Evolutionary conservation across 345 rosid genomes (phyloP).

Genomic region (rapeseed (Brassica napus)): DNA sequence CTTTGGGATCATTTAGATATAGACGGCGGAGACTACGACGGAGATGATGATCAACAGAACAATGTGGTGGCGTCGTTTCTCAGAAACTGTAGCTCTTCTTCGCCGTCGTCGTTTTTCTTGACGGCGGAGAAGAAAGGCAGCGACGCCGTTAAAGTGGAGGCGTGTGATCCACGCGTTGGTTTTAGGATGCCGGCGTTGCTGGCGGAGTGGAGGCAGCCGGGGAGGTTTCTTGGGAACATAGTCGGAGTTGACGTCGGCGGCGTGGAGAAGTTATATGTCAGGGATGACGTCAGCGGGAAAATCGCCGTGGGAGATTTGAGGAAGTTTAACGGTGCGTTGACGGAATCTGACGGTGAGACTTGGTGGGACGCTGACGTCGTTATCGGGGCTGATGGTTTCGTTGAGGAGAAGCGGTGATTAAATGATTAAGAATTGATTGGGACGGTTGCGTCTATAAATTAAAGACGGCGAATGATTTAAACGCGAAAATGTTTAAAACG

Average conservation of each 20-base stretch:
- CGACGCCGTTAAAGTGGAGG: constrained; percentile 42
- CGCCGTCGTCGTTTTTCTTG: constrained; percentile 46
- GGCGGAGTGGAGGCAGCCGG: constrained; percentile 67
- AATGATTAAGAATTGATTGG: not conserved
- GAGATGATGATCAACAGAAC: constrained; percentile 35
- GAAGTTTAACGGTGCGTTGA: constrained; percentile 55
- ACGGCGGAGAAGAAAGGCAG: constrained; percentile 43
- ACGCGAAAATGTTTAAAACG: constrained; percentile 10
- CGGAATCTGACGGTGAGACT: constrained; percentile 52
- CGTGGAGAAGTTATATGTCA: constrained; percentile 49
- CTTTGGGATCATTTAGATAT: constrained; percentile 44
- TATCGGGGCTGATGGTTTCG: constrained; percentile 19
- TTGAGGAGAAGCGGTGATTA: constrained; percentile 15
- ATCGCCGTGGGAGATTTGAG: constrained; percentile 73
- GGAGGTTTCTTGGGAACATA: constrained; percentile 41
- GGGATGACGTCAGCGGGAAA: constrained; percentile 50
- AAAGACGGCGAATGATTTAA: constrained; percentile 12
- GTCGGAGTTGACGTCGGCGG: constrained; percentile 45
- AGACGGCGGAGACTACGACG: constrained; percentile 38
- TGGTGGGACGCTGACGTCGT: constrained; percentile 82
- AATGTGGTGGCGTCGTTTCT: constrained; percentile 45
- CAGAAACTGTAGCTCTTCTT: constrained; percentile 9
- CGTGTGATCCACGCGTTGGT: constrained; percentile 70
- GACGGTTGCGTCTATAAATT: constrained; percentile 27
- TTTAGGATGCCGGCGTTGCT: constrained; percentile 52